Evolutionary conservation across 2,329 filamentous ascomycete genomes (phyloP).

Genomic region (Ophiosphaerella narmari): DNA sequence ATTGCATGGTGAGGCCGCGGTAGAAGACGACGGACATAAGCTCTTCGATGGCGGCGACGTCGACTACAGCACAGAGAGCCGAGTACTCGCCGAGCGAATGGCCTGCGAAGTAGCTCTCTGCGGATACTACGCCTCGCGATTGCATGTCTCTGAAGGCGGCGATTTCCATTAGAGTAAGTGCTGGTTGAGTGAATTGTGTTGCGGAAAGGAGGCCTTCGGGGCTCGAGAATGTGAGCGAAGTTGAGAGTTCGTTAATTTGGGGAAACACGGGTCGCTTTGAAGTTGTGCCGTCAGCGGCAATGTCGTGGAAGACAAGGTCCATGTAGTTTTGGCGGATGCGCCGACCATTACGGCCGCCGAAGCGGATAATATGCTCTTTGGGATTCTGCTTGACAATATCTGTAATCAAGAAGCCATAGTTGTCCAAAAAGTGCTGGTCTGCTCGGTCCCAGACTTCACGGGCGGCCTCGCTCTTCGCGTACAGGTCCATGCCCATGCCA

Average conservation of each 20-base stretch:
- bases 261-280: neutral
- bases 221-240: conserved; percentile 9
- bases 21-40: conserved; percentile 10
- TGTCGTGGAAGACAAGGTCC: conserved; percentile 1
- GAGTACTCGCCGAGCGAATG: conserved; percentile 2
- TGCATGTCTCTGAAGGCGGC: conserved; percentile 8
- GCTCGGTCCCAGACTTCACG: conserved; percentile 60
- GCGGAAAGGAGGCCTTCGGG: conserved; percentile 16
- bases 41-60: neutral
- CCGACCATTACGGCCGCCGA: conserved; percentile 42
- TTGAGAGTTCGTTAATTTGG: conserved; percentile 8
- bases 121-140: conserved; percentile 5
- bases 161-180: conserved; percentile 9
- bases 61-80: neutral
- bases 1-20: conserved; percentile 18
- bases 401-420: conserved; percentile 40
- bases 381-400: conserved; percentile 48
- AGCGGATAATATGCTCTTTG: conserved; percentile 45
- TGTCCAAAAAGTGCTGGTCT: conserved; percentile 40
- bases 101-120: neutral
- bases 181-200: conserved; percentile 28
- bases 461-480: conserved; percentile 36
- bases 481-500: conserved; percentile 51
- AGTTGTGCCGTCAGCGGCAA: conserved; percentile 5
- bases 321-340: conserved; percentile 44